A percentile compares a stretch with the other conserved stretches of the same genome.
Conservation (phyloP, 1,284 basidiomycete genomes). For the Trichosporon sp. region DNA sequence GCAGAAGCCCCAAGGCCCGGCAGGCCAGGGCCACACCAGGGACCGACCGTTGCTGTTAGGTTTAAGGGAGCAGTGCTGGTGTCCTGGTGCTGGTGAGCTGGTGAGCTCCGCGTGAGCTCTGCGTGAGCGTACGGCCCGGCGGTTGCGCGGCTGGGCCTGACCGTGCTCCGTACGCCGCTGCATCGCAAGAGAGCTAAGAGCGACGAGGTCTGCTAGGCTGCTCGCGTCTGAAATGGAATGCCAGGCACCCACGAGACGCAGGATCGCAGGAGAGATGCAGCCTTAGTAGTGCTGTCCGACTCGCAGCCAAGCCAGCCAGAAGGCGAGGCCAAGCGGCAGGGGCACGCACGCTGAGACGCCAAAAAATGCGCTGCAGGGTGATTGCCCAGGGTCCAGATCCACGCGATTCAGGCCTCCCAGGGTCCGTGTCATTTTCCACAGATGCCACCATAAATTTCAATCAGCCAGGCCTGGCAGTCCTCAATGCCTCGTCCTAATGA, state of each 20-base stretch:
- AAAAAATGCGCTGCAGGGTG: neutral
- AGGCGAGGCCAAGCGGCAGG: neutral
- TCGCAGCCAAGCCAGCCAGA: neutral
- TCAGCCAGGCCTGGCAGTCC: neutral
- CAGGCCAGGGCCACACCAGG: neutral
- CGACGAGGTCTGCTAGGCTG: too few species aligned
- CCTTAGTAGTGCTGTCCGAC: too few species aligned
- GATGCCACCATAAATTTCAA: neutral
- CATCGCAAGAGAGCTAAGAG: too few species aligned
- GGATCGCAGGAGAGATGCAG: neutral
- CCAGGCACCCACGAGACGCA: neutral
- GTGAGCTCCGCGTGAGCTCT: neutral
- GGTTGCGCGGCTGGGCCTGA: neutral
- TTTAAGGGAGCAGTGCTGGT: neutral
- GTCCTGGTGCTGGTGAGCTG: neutral
- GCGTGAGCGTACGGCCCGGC: too few species aligned
- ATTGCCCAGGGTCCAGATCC: neutral
- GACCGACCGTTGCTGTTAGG: neutral
- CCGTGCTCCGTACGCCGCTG: too few species aligned
- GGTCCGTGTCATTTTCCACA: neutral
- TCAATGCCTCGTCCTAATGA: too few species aligned
- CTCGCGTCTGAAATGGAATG: neutral
- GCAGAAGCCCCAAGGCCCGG: neutral
- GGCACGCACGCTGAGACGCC: neutral
- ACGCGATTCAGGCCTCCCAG: neutral